A percentile compares a stretch with the other conserved stretches of the same genome.
Evolutionary conservation across 306 rosid species (phyloP).

Genomic region (Corylus avellana): DNA sequence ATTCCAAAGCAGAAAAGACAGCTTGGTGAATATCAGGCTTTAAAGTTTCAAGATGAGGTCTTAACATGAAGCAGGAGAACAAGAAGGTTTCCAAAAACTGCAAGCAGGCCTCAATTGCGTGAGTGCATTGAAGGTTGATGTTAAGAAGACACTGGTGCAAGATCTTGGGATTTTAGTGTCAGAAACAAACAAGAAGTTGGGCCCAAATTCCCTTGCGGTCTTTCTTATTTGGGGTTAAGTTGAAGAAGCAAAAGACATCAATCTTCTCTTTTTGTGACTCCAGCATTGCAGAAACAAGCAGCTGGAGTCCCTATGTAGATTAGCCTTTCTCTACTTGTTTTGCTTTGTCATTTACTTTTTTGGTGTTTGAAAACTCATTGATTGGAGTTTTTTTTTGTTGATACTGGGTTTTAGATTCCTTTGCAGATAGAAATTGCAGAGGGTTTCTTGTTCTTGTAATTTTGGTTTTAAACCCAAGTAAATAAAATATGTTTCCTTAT

Average conservation of each 20-base stretch:
- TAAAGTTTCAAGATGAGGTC: conserved; percentile 90
- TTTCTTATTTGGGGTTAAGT: conserved; percentile 78
- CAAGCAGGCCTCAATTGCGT: conserved; percentile 56
- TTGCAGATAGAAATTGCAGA: not conserved
- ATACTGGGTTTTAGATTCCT: not conserved
- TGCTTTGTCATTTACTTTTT: too few species aligned
- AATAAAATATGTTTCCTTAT: not conserved
- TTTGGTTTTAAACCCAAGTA: not conserved
- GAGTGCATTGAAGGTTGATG: conserved; percentile 43
- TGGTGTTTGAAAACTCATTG: not conserved
- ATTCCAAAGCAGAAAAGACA: conserved; percentile 26
- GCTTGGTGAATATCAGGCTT: conserved; percentile 62
- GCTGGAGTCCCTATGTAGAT: conserved; percentile 27
- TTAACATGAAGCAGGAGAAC: conserved; percentile 74
- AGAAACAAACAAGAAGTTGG: conserved; percentile 40
- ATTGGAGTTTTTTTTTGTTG: not conserved
- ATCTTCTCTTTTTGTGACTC: conserved; percentile 46
- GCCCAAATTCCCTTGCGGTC: conserved; percentile 63
- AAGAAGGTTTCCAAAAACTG: conserved; percentile 65
- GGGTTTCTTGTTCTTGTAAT: not conserved
- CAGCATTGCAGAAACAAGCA: conserved; percentile 44
- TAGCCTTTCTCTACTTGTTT: not conserved
- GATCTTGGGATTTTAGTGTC: conserved; percentile 37
- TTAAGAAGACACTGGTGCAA: conserved; percentile 51
- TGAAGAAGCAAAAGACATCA: conserved; percentile 59